Percentiles rank a stretch among this genome's conserved stretches.
phyloP scores from a whole-genome alignment of 2,329 filamentous ascomycete genomes.

The Claviceps fusiformis region DNA sequence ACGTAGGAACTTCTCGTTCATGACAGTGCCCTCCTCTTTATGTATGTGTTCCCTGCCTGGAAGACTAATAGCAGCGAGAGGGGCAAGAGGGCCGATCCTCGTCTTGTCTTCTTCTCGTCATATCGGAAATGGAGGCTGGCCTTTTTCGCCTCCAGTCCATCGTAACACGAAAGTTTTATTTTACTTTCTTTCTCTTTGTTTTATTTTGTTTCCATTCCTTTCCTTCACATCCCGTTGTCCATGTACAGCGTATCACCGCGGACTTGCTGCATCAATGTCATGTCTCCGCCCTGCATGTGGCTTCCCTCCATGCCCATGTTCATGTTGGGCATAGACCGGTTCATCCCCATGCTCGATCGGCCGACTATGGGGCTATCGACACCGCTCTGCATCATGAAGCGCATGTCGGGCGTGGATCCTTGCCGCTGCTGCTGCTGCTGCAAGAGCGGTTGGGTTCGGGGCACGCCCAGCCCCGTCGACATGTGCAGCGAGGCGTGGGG shows the following conservation, averaged over 20 bases:
- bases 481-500: conserved; percentile 24
- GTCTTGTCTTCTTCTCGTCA: no score
- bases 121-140: no score
- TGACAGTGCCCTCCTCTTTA: no score
- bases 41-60: no score
- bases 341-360: conserved; percentile 26
- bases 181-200: neutral
- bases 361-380: conserved; percentile 19
- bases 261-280: conserved; percentile 33
- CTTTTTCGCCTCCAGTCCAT: neutral
- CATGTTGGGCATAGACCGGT: conserved; percentile 33
- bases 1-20: no score
- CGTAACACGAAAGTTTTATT: no score
- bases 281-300: conserved; percentile 27
- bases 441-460: conserved; percentile 24
- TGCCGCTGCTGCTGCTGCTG: conserved; percentile 25
- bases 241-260: conserved; percentile 38
- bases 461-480: conserved; percentile 29
- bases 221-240: conserved; percentile 17
- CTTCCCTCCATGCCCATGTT: conserved; percentile 27
- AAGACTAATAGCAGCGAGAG: no score
- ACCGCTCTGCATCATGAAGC: conserved; percentile 30
- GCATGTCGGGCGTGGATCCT: conserved; percentile 17
- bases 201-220: neutral
- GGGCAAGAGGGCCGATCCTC: no score